Evolutionary conservation across 805 yeast genomes (phyloP), one percentile per base, ranked within the genome.

Genomic region (Naumovozyma baii): DNA sequence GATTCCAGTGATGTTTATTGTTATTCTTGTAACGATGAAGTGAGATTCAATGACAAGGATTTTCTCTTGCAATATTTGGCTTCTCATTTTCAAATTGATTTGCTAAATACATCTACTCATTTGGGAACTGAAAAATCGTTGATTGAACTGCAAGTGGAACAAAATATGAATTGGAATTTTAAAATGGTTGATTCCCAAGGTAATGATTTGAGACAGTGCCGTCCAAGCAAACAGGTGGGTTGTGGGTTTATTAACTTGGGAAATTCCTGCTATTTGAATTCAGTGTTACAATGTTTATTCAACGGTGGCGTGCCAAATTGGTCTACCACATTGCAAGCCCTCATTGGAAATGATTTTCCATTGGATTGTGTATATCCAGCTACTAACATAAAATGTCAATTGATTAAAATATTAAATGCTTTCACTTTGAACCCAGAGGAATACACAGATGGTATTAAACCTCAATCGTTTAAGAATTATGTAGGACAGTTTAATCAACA

Each of bases 91-190:
- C 86, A 85, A 1, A 83, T 92, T 43, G 80, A 85, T 56, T 57
- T 78, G 34, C 51, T 64, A 1, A 60, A 47, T 3, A 64, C 65
- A 17, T 65, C 66, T 15, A 85, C 88, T 49, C 7, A 22, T 7
- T 9, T 29, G 13, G 31, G 31, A 5, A 86, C 94, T 1, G 99
- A 92, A 59, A 90, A 88, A 63, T 79, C 81, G 20, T 66, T 92
- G 52, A 74, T 88, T 2, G 98, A 92, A 59, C 63, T 92, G 45
- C 95, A 92, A 62, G 73, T 92, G 40, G 96, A 88, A 56, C 96
- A 88, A 55, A 92, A 92, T 58, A 55, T 86, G 62, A 81, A 80
- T 49, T 92, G 96, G 96, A 94, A 90, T 46, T 92, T 92, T 63
- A 76, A 78, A 44, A 74, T 88, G 74, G 78, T 78, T 13, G 78